Percentiles rank a stretch among this genome's conserved stretches.
These are phyloP conservation scores for Coriolopsis trogii DNA, from an alignment of 1,284 basidiomycete species.

Conservation along the genomic window DNA sequence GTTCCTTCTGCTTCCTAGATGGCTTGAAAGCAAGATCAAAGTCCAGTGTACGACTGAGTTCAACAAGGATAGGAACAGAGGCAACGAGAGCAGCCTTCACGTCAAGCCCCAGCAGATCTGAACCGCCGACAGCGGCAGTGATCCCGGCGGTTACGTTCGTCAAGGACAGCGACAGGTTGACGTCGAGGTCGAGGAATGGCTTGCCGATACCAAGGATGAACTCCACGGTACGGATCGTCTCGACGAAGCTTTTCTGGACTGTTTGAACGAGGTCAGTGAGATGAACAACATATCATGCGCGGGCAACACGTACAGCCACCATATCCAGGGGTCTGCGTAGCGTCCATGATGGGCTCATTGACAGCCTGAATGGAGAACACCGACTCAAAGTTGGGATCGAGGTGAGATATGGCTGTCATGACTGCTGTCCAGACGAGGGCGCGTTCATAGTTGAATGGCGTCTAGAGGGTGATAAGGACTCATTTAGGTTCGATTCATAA, in stretches of 20 bases:
- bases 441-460: constrained; percentile 68
- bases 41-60: constrained; percentile 42
- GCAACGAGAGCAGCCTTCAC: constrained; percentile 48
- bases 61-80: constrained; percentile 52
- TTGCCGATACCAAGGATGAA: constrained; percentile 66
- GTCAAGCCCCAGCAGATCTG: constrained; percentile 43
- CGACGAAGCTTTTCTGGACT: constrained; percentile 77
- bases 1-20: constrained; percentile 22
- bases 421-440: constrained; percentile 78
- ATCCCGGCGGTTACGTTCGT: constrained; percentile 50
- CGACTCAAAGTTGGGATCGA: constrained; percentile 64
- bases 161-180: constrained; percentile 25
- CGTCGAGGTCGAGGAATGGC: constrained; percentile 27
- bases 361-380: constrained; percentile 77
- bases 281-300: background rate
- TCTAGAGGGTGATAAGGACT: constrained; percentile 41
- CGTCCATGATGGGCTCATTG: constrained; percentile 77
- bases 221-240: constrained; percentile 67
- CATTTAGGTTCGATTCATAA: background rate
- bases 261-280: background rate
- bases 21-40: constrained; percentile 25
- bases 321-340: constrained; percentile 62
- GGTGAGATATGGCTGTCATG: constrained; percentile 71
- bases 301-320: constrained; percentile 55
- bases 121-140: constrained; percentile 27